A percentile compares a stretch with the other conserved stretches of the same genome.
phyloP scores from a whole-genome alignment of 495 filamentous ascomycete species.

The Neurospora tetrasperma region DNA sequence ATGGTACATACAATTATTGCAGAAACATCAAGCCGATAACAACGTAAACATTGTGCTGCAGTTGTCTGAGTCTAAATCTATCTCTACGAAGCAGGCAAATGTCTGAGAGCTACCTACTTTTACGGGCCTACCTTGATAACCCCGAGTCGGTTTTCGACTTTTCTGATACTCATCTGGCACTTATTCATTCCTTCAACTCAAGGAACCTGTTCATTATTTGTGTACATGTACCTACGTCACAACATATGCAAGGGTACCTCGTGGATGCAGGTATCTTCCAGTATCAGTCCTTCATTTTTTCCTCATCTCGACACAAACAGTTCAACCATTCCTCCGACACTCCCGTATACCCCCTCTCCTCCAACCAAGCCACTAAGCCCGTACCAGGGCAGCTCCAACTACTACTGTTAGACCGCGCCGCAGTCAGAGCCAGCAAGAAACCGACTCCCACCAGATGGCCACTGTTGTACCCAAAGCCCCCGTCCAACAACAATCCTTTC shows the following conservation, averaged over 20 bases:
- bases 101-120: neutral
- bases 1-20: neutral
- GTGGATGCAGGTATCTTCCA: neutral
- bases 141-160: neutral
- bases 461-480: constrained; percentile 30
- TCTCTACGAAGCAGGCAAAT: neutral
- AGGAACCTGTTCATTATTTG: too few species aligned
- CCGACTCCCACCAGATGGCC: constrained; percentile 40
- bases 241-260: neutral
- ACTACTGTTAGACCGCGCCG: constrained; percentile 45
- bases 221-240: too few species aligned
- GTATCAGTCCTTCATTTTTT: neutral
- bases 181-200: neutral
- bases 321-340: neutral
- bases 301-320: neutral
- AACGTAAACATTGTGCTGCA: neutral
- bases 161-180: neutral
- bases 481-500: constrained; percentile 30
- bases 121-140: neutral
- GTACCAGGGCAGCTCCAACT: constrained; percentile 49
- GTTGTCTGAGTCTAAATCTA: neutral
- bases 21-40: too few species aligned
- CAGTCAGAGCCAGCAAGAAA: constrained; percentile 37
- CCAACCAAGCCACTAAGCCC: constrained; percentile 37
- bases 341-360: constrained; percentile 46